Conservation (phyloP, 2,329 filamentous ascomycete species). For the Septoria petroselini region DNA sequence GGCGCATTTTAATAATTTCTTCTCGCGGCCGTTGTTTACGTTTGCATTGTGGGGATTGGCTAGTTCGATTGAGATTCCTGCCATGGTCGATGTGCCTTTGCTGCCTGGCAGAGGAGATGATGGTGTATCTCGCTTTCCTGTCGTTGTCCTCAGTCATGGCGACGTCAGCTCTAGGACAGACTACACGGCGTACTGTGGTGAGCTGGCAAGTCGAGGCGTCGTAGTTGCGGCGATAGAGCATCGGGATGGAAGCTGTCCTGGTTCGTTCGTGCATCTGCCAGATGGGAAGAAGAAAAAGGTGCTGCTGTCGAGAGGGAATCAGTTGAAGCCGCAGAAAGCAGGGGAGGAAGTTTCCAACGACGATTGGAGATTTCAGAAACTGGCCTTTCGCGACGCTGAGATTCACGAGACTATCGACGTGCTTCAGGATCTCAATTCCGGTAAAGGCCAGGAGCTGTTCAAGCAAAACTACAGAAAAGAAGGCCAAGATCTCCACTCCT, state of each 20-base stretch:
- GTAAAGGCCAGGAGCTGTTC: conserved; percentile 35
- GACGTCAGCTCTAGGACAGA: conserved; percentile 45
- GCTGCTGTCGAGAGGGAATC: conserved; percentile 39
- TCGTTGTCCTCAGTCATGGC: conserved; percentile 45
- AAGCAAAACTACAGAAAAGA: conserved; percentile 48
- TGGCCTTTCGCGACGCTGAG: conserved; percentile 45
- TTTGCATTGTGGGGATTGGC: conserved; percentile 42
- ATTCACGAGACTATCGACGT: conserved; percentile 44
- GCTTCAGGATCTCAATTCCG: conserved; percentile 38
- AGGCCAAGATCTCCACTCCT: conserved; percentile 47
- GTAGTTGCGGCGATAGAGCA: conserved; percentile 46
- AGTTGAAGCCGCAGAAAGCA: conserved; percentile 29
- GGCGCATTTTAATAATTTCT: conserved; percentile 37
- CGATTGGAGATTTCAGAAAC: conserved; percentile 26
- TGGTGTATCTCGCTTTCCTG: conserved; percentile 32
- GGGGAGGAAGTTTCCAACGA: conserved; percentile 22
- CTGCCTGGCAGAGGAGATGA: conserved; percentile 1
- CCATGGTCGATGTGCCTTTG: conserved; percentile 39
- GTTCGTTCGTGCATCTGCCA: conserved; percentile 39
- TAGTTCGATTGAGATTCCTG: conserved; percentile 42
- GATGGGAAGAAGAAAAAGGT: conserved; percentile 37
- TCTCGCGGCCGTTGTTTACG: conserved; percentile 39
- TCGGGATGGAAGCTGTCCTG: conserved; percentile 45
- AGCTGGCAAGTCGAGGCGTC: conserved; percentile 44
- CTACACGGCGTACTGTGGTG: conserved; percentile 45